Evolutionary conservation across 306 rosid species (phyloP).

Genomic region (Morella rubra): DNA sequence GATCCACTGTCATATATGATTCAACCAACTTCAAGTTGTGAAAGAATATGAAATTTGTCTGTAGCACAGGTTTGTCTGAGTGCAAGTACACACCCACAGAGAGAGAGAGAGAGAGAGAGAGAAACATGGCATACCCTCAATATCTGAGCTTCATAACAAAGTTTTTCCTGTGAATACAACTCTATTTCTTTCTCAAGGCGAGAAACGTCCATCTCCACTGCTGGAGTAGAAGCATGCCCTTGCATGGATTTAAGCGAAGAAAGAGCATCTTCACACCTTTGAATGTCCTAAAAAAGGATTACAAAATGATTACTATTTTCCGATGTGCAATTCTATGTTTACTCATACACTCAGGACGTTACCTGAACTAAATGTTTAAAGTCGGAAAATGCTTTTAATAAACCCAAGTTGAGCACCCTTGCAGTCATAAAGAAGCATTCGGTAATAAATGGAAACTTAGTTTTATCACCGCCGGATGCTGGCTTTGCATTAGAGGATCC

Average conservation of each 20-base stretch:
- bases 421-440: slow-evolving; percentile 99
- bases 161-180: slow-evolving; percentile 78
- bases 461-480: slow-evolving; percentile 48
- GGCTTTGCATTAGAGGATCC: slow-evolving; percentile 42
- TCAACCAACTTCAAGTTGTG: slow-evolving; percentile 12
- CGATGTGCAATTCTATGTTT: slow-evolving; percentile 15
- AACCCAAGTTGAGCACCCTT: slow-evolving; percentile 92
- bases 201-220: slow-evolving; percentile 57
- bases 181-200: slow-evolving; percentile 93
- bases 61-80: background rate
- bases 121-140: slow-evolving; percentile 57
- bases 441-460: slow-evolving; percentile 79
- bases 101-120: background rate
- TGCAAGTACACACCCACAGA: background rate
- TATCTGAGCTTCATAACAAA: slow-evolving; percentile 92
- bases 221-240: slow-evolving; percentile 64
- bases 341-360: slow-evolving; percentile 25
- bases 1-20: slow-evolving; percentile 16
- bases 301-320: slow-evolving; percentile 1
- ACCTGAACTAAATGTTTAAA: slow-evolving; percentile 98
- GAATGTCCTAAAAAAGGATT: slow-evolving; percentile 64
- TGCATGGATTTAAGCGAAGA: slow-evolving; percentile 76
- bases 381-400: slow-evolving; percentile 93
- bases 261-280: slow-evolving; percentile 85
- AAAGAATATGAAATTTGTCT: background rate